Conservation (phyloP, 1,284 basidiomycete genomes). For the Ustilago curta region DNA sequence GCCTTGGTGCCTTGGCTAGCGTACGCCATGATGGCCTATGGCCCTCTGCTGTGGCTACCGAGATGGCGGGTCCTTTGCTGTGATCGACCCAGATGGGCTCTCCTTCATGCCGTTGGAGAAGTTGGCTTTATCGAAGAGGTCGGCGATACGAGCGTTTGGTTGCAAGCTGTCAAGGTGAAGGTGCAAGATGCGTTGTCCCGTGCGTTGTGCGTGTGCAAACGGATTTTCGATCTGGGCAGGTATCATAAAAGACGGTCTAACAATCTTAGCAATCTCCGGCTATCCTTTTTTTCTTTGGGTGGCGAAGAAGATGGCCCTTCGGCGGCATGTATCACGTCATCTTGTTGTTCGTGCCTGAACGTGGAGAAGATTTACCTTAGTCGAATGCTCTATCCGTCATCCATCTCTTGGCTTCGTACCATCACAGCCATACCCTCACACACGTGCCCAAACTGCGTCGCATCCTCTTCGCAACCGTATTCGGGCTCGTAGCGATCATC, state of each 20-base stretch:
- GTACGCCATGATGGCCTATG: conserved; percentile 22
- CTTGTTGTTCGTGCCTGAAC: background rate
- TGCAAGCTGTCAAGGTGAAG: background rate
- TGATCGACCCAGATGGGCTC: background rate
- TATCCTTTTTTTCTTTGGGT: conserved; percentile 17
- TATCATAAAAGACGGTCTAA: background rate
- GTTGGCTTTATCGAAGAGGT: background rate
- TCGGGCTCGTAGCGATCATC: conserved; percentile 20
- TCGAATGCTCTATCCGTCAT: background rate
- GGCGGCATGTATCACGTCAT: conserved; percentile 13
- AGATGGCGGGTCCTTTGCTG: background rate
- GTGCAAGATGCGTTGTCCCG: conserved; percentile 13
- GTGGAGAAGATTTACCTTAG: conserved; percentile 6
- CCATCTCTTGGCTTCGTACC: background rate
- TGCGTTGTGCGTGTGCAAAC: conserved; percentile 1
- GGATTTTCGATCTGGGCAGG: background rate
- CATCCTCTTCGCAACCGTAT: conserved; percentile 12
- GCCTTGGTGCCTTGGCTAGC: conserved; percentile 22
- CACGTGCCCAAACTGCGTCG: conserved; percentile 37
- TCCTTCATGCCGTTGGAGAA: background rate
- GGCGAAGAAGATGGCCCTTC: too few relatives aligned
- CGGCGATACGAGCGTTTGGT: background rate
- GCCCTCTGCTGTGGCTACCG: background rate
- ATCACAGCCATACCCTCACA: background rate
- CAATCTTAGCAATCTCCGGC: conserved; percentile 2